Conservation (phyloP, 768 basidiomycete genomes). For the Cubamyces sp. region DNA sequence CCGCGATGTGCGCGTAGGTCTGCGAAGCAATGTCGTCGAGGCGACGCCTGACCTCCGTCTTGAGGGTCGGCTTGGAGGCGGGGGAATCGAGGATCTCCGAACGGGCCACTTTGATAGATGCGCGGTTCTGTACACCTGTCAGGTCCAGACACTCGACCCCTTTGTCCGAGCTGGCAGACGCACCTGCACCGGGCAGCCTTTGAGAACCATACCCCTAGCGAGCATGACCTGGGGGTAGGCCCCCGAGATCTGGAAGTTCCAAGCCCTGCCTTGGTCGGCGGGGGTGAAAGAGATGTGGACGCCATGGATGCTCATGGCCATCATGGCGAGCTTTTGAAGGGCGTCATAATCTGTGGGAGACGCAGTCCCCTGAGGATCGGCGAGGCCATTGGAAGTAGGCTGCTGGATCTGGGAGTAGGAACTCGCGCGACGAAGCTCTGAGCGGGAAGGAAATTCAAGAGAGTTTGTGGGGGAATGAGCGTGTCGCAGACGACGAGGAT, state of each 20-base stretch:
- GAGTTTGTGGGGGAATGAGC: conserved; percentile 65
- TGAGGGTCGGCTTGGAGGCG: conserved; percentile 76
- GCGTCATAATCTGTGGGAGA: conserved; percentile 66
- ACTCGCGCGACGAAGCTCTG: conserved; percentile 46
- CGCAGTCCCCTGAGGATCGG: conserved; percentile 35
- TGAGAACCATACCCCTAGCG: conserved; percentile 84
- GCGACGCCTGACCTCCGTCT: conserved; percentile 77
- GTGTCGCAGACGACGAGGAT: conserved; percentile 81
- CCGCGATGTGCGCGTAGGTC: conserved; percentile 91
- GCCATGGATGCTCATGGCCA: conserved; percentile 80
- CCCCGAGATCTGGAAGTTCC: conserved; percentile 92
- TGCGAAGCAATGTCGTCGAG: conserved; percentile 95
- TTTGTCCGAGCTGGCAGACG: conserved; percentile 22
- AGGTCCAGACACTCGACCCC: neutral
- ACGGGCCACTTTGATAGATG: conserved; percentile 87
- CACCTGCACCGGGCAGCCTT: conserved; percentile 88
- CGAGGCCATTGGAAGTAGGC: conserved; percentile 35
- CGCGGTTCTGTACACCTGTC: conserved; percentile 61
- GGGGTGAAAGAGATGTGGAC: conserved; percentile 82
- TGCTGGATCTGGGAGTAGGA: conserved; percentile 44
- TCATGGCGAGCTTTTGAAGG: conserved; percentile 70
- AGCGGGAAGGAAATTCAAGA: conserved; percentile 58
- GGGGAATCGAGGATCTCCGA: conserved; percentile 91
- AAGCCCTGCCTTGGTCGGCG: conserved; percentile 71
- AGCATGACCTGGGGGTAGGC: conserved; percentile 92